These are phyloP conservation scores for Tillandsia fasciculata DNA, from an alignment of 176 grass and related monocot species.

Conservation along the genomic window DNA sequence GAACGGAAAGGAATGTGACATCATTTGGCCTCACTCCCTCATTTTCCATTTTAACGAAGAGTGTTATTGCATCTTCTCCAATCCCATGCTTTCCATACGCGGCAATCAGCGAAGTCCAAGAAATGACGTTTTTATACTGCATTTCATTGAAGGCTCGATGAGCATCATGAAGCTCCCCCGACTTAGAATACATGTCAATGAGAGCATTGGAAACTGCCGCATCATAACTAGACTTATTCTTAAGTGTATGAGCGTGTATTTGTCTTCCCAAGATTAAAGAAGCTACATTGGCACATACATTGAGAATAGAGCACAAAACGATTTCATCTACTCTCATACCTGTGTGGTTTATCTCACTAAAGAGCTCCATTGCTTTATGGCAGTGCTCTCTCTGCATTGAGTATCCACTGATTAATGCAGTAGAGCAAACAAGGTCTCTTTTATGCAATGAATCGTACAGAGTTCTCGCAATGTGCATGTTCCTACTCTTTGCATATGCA, in stretches of 20 bases:
- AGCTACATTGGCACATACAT: constrained; percentile 57
- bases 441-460: constrained; percentile 47
- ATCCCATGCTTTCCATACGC: constrained; percentile 52
- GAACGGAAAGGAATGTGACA: constrained; percentile 74
- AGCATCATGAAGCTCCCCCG: constrained; percentile 49
- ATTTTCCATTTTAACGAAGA: constrained; percentile 70
- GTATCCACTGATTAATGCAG: constrained; percentile 63
- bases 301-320: constrained; percentile 56
- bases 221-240: constrained; percentile 38
- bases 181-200: constrained; percentile 89
- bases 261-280: constrained; percentile 47
- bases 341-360: constrained; percentile 36
- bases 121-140: constrained; percentile 62
- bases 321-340: constrained; percentile 43
- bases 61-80: constrained; percentile 39
- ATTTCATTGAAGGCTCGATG: constrained; percentile 67
- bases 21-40: constrained; percentile 72
- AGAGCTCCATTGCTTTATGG: constrained; percentile 47
- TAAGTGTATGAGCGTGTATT: constrained; percentile 57
- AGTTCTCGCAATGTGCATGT: constrained; percentile 34
- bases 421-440: constrained; percentile 49
- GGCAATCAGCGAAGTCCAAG: constrained; percentile 82
- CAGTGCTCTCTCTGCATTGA: constrained; percentile 39
- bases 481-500: constrained; percentile 58
- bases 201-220: constrained; percentile 55